phyloP scores from a whole-genome alignment of 192 early-diverging fungal species.

The Lobosporangium transversale region DNA sequence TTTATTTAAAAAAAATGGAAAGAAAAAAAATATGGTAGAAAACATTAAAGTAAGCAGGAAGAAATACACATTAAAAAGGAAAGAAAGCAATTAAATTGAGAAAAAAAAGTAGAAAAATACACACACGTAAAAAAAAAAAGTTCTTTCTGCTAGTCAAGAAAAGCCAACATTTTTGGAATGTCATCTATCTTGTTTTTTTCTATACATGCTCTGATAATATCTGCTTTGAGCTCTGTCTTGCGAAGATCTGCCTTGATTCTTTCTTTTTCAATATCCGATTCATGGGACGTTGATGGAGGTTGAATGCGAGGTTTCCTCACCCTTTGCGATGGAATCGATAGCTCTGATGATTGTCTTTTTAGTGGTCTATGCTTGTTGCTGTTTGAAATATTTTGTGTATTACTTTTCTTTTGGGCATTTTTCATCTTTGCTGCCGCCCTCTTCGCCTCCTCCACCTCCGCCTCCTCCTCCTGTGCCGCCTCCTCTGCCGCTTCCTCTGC shows the following conservation, averaged over 20 bases:
- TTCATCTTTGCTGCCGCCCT: slow-evolving; percentile 6
- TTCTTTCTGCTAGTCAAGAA: slow-evolving; percentile 6
- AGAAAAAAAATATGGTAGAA: too few relatives aligned
- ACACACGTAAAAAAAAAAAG: slow-evolving; percentile 5
- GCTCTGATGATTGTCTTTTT: slow-evolving; percentile 10
- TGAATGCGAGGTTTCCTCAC: slow-evolving; percentile 10
- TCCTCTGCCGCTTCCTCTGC: neutral
- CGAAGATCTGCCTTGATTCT: slow-evolving; percentile 8
- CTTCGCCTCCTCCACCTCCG: slow-evolving; percentile 7
- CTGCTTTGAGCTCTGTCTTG: slow-evolving; percentile 9
- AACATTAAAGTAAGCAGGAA: too few relatives aligned
- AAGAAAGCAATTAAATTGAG: slow-evolving; percentile 4
- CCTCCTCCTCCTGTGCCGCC: neutral
- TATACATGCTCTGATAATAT: slow-evolving; percentile 8
- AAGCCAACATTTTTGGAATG: slow-evolving; percentile 4
- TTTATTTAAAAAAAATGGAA: neutral
- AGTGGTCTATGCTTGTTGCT: slow-evolving; percentile 8
- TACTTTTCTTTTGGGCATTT: slow-evolving; percentile 9
- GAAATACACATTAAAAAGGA: too few relatives aligned
- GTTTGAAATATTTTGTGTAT: slow-evolving; percentile 7
- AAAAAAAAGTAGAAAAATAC: slow-evolving; percentile 7
- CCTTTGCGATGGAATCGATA: slow-evolving; percentile 4
- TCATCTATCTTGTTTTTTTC: slow-evolving; percentile 9
- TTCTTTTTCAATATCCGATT: slow-evolving; percentile 10
- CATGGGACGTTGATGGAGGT: slow-evolving; percentile 9